These are phyloP conservation scores for Fistulinella prunicolor DNA, from an alignment of 768 basidiomycete genomes.

Conservation along the genomic window DNA sequence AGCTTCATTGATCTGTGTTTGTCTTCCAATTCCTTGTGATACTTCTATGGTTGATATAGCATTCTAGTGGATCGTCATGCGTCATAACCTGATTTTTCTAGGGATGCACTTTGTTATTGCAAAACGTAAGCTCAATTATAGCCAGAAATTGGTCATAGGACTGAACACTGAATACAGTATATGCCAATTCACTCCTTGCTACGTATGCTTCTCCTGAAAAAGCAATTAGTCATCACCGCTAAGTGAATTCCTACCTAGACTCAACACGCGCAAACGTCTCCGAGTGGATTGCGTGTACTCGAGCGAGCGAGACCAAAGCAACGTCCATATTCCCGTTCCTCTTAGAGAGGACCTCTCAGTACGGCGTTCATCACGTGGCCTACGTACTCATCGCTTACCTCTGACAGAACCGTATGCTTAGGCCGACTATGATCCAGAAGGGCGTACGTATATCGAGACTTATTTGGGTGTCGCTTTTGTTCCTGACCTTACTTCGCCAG, in stretches of 20 bases:
- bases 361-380: not conserved
- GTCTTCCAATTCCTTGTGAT: too few species aligned
- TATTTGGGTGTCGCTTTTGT: not conserved
- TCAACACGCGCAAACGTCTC: conserved; percentile 33
- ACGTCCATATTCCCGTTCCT: conserved; percentile 15
- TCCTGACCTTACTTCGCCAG: not conserved
- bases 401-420: conserved; percentile 29
- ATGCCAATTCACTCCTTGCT: conserved; percentile 34
- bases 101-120: conserved; percentile 36
- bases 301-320: conserved; percentile 25
- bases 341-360: conserved; percentile 25
- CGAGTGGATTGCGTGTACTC: conserved; percentile 23
- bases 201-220: conserved; percentile 20
- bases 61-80: conserved; percentile 31
- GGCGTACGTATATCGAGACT: conserved; percentile 14
- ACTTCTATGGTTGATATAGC: not conserved
- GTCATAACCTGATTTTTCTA: conserved; percentile 35
- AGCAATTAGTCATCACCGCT: not conserved
- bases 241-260: conserved; percentile 6
- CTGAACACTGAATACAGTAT: conserved; percentile 17
- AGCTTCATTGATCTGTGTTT: conserved; percentile 31
- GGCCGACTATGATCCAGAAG: conserved; percentile 15
- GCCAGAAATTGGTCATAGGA: too few species aligned
- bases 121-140: conserved; percentile 20
- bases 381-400: not conserved